These are phyloP conservation scores for Scenedesmus sp. DNA, from an alignment of 163 green algal species.

Conservation along the genomic window DNA sequence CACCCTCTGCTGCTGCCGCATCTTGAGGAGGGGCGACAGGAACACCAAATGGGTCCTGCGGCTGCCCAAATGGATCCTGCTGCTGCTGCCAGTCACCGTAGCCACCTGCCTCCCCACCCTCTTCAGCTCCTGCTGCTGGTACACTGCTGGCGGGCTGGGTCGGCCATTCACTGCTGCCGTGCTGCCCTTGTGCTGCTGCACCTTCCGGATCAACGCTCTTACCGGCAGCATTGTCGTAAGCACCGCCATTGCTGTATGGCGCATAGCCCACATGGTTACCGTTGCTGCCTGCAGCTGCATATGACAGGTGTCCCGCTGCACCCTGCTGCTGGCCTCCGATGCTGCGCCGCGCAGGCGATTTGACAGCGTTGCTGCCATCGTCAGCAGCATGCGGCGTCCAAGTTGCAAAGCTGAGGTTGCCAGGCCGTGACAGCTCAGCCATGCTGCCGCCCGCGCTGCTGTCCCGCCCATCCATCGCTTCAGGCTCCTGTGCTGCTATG, in stretches of 20 bases:
- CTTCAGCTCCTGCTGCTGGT: not conserved
- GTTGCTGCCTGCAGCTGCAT: not conserved
- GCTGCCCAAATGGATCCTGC: not conserved
- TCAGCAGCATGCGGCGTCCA: not conserved
- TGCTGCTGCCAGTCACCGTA: not conserved
- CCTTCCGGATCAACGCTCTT: not conserved
- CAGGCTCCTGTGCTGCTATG: not conserved
- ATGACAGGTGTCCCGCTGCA: not conserved
- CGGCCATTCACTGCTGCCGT: not conserved
- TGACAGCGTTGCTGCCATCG: not conserved
- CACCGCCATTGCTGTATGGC: conserved; percentile 5
- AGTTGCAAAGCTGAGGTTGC: conserved; percentile 27
- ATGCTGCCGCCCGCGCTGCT: conserved; percentile 18
- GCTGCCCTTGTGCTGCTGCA: not conserved
- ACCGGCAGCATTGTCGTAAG: not conserved
- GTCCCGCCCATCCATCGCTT: no score
- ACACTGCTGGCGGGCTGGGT: not conserved
- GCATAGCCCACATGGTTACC: not conserved
- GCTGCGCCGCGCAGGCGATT: not conserved
- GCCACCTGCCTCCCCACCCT: not conserved
- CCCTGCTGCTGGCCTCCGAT: not conserved
- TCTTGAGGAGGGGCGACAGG: not conserved
- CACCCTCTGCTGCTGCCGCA: not conserved
- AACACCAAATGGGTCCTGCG: not conserved
- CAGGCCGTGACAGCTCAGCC: not conserved